Percentiles rank a stretch among this genome's conserved stretches.
phyloP scores from a whole-genome alignment of 352 stramenopile species.

The Phytophthora pisi region DNA sequence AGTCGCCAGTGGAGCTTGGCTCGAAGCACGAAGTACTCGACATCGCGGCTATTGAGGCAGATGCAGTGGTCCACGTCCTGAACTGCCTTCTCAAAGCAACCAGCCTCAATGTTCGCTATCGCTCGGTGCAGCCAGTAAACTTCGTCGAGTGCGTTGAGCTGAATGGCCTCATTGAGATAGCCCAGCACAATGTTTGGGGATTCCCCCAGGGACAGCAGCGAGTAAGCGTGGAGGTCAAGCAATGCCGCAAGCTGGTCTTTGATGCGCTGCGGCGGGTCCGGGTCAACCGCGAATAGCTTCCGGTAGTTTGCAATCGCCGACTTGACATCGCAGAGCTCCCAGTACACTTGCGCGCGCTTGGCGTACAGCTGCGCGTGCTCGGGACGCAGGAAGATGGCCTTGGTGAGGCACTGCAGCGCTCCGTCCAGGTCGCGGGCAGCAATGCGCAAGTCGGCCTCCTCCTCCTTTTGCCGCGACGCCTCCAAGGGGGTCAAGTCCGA shows the following conservation, averaged over 20 bases:
- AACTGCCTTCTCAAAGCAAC: slow-evolving; percentile 74
- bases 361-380: slow-evolving; percentile 58
- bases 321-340: slow-evolving; percentile 77
- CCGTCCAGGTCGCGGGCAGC: slow-evolving; percentile 44
- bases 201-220: slow-evolving; percentile 63
- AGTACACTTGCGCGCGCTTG: slow-evolving; percentile 75
- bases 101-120: slow-evolving; percentile 65
- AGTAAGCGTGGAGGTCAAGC: slow-evolving; percentile 76
- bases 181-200: slow-evolving; percentile 58
- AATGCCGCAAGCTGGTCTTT: slow-evolving; percentile 80
- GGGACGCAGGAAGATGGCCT: slow-evolving; percentile 77
- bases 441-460: slow-evolving; percentile 49
- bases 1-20: slow-evolving; percentile 83
- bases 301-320: slow-evolving; percentile 83
- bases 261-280: slow-evolving; percentile 61
- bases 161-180: slow-evolving; percentile 79
- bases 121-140: slow-evolving; percentile 81
- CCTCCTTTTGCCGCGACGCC: slow-evolving; percentile 50
- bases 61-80: slow-evolving; percentile 84
- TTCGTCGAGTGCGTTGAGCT: slow-evolving; percentile 72
- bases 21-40: slow-evolving; percentile 85
- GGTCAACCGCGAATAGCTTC: slow-evolving; percentile 69
- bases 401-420: slow-evolving; percentile 66
- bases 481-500: slow-evolving; percentile 57
- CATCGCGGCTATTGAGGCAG: slow-evolving; percentile 72